Evolutionary conservation across 1,284 basidiomycete genomes (phyloP).

Genomic region (Bondarzewia mesenterica): DNA sequence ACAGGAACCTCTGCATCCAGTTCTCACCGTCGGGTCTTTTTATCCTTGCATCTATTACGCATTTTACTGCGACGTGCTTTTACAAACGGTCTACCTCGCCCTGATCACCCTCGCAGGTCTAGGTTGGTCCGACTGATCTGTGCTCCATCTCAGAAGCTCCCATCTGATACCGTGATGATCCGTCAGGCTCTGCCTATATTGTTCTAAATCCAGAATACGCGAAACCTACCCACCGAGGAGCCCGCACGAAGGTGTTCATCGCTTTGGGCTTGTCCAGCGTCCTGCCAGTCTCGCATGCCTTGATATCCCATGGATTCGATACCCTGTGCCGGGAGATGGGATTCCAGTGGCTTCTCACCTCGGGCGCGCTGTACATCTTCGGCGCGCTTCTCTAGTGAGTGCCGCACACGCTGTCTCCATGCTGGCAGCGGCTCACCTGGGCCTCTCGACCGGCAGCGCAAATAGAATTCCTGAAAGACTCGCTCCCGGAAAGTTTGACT

Average conservation of each 20-base stretch:
- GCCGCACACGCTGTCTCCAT: conserved; percentile 5
- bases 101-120: conserved; percentile 50
- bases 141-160: too few species aligned
- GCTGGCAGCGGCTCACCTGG: conserved; percentile 10
- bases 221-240: conserved; percentile 67
- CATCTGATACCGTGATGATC: neutral
- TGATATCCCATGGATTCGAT: conserved; percentile 48
- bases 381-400: conserved; percentile 82
- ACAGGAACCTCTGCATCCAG: conserved; percentile 19
- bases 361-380: conserved; percentile 64
- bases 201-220: conserved; percentile 78
- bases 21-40: conserved; percentile 75
- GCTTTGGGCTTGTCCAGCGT: conserved; percentile 70
- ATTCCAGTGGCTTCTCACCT: conserved; percentile 57
- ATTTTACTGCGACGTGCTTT: conserved; percentile 56
- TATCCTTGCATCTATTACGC: conserved; percentile 69
- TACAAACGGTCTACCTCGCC: conserved; percentile 45
- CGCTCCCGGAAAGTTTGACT: conserved; percentile 75
- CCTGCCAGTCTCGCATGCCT: conserved; percentile 64
- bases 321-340: conserved; percentile 58
- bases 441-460: conserved; percentile 45
- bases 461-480: conserved; percentile 77
- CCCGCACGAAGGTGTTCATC: conserved; percentile 78
- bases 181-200: conserved; percentile 59
- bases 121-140: conserved; percentile 54